Conservation (phyloP, 2,329 filamentous ascomycete species). For the Bipolaris sorokiniana region DNA sequence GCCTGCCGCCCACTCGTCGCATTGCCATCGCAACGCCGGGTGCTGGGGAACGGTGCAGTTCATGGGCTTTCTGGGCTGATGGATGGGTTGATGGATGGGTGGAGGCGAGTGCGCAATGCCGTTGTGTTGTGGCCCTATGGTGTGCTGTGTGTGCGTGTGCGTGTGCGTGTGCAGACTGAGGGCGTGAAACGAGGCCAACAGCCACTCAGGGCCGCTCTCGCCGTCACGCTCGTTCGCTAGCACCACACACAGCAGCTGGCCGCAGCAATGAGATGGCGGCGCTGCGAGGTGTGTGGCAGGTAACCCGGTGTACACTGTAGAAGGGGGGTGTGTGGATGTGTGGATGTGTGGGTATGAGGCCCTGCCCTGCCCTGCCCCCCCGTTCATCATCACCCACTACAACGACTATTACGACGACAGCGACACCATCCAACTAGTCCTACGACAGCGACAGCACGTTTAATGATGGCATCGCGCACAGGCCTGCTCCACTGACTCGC, state of each 20-base stretch:
- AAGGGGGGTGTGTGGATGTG: too few species aligned
- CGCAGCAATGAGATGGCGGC: too few species aligned
- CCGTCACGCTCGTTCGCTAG: neutral
- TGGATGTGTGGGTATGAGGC: too few species aligned
- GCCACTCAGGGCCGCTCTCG: constrained; percentile 7
- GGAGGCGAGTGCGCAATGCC: too few species aligned
- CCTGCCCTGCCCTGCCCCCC: too few species aligned
- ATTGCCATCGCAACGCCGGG: constrained; percentile 20
- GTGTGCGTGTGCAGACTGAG: neutral
- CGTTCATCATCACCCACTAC: neutral
- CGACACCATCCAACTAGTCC: neutral
- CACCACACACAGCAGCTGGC: neutral
- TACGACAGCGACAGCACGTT: constrained; percentile 1
- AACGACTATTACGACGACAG: neutral
- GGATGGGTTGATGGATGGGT: too few species aligned
- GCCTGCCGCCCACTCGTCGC: constrained; percentile 20
- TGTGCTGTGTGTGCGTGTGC: neutral
- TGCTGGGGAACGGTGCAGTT: neutral
- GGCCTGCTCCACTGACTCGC: constrained; percentile 17
- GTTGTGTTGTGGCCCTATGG: neutral
- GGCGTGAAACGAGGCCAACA: constrained; percentile 6
- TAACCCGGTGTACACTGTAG: neutral
- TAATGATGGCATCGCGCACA: constrained; percentile 14
- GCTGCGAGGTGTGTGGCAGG: neutral
- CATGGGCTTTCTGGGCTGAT: neutral